A percentile compares a stretch with the other conserved stretches of the same genome.
Conservation (phyloP, 2,329 filamentous ascomycete species). For the Aspergillus sp. region DNA sequence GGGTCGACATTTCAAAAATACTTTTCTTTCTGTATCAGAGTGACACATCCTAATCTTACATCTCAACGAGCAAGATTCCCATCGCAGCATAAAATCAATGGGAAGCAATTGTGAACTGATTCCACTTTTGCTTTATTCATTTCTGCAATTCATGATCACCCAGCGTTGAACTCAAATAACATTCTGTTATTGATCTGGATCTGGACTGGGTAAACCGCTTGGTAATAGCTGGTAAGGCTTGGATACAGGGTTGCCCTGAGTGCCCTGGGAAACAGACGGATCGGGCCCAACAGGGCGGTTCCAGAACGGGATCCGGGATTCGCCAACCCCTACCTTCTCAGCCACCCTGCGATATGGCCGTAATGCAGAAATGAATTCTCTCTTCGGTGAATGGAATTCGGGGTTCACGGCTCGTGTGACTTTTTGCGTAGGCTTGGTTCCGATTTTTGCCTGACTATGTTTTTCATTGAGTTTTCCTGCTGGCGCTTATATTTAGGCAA, state of each 20-base stretch:
- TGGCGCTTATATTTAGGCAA: neutral
- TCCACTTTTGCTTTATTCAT: conserved; percentile 22
- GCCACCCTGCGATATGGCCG: neutral
- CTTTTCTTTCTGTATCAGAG: conserved; percentile 11
- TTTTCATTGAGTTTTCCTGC: neutral
- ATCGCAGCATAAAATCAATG: conserved; percentile 26
- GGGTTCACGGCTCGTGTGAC: conserved; percentile 3
- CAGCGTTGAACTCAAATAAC: neutral
- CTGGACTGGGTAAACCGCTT: neutral
- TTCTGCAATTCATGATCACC: neutral
- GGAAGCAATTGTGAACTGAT: conserved; percentile 24
- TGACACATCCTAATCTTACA: conserved; percentile 5
- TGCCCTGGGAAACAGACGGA: neutral
- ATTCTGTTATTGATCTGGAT: neutral
- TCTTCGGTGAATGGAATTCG: conserved; percentile 1
- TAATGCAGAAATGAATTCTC: neutral
- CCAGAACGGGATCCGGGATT: neutral
- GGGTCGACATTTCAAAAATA: conserved; percentile 4
- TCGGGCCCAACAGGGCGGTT: neutral
- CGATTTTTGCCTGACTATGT: conserved; percentile 18
- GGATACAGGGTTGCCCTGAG: neutral
- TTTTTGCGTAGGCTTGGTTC: conserved; percentile 8
- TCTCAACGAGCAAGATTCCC: neutral
- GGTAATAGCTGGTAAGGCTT: neutral
- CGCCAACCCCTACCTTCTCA: neutral